These are phyloP conservation scores for Trametes punicea DNA, from an alignment of 768 basidiomycete species.

Conservation along the genomic window DNA sequence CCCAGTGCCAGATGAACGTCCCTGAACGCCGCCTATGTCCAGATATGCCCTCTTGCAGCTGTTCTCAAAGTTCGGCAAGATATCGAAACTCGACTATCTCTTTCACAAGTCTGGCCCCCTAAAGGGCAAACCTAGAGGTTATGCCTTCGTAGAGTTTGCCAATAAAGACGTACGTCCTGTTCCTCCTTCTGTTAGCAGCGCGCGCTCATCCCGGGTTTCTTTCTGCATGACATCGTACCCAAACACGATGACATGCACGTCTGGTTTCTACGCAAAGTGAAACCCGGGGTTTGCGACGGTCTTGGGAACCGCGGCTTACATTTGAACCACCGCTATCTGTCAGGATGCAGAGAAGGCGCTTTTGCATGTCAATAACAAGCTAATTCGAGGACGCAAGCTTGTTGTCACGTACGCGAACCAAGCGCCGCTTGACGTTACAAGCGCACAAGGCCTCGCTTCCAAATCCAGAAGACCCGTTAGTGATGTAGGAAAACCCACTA, in stretches of 20 bases:
- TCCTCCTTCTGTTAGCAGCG: constrained; percentile 25
- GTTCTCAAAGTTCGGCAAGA: constrained; percentile 89
- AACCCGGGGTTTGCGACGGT: constrained; percentile 25
- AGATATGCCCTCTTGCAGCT: constrained; percentile 88
- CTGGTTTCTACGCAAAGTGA: constrained; percentile 14
- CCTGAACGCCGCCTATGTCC: background rate
- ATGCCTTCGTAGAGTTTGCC: constrained; percentile 88
- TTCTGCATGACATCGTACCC: constrained; percentile 22
- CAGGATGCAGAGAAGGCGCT: constrained; percentile 87
- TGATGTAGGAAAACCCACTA: constrained; percentile 73
- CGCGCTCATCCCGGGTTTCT: constrained; percentile 49
- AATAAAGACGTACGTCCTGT: constrained; percentile 69
- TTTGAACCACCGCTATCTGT: constrained; percentile 9
- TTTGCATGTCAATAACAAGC: constrained; percentile 67
- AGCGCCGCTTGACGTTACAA: constrained; percentile 47
- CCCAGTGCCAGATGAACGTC: background rate
- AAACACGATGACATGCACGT: constrained; percentile 18
- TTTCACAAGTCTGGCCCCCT: constrained; percentile 90
- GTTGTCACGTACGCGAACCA: constrained; percentile 92
- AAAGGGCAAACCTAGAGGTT: constrained; percentile 93
- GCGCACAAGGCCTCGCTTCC: constrained; percentile 15
- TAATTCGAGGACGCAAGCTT: constrained; percentile 82
- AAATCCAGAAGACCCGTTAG: constrained; percentile 41
- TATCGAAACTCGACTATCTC: constrained; percentile 89
- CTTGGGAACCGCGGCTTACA: background rate